A percentile compares a stretch with the other conserved stretches of the same genome.
These are phyloP conservation scores for Pythium guiyangense DNA, from an alignment of 352 stramenopile genomes.

Conservation along the genomic window DNA sequence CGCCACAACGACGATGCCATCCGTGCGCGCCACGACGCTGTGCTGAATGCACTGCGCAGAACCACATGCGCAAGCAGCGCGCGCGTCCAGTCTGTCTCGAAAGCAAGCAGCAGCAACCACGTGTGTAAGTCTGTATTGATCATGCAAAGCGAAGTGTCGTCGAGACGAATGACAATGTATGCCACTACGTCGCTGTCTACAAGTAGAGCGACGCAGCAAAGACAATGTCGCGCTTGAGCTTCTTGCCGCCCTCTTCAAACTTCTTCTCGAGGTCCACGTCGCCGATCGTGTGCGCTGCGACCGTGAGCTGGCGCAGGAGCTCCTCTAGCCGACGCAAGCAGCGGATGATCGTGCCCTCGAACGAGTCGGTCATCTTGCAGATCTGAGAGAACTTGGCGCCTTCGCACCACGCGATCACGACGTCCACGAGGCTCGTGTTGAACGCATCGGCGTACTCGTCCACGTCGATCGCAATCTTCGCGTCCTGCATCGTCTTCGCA, in stretches of 20 bases:
- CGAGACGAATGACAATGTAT: too few relatives aligned
- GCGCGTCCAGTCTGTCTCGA: too few relatives aligned
- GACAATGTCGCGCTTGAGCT: conserved; percentile 99
- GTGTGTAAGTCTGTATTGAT: too few relatives aligned
- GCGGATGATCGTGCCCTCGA: conserved; percentile 99
- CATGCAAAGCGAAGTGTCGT: too few relatives aligned
- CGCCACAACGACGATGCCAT: too few relatives aligned
- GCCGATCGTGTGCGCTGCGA: conserved; percentile 95
- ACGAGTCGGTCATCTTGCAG: conserved; percentile 97
- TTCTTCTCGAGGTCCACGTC: conserved; percentile 97
- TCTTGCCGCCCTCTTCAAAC: conserved; percentile 96
- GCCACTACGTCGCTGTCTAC: conserved; percentile 31
- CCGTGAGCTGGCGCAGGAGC: conserved; percentile 94
- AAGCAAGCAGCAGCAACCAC: too few relatives aligned
- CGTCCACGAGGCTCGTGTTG: conserved; percentile 97
- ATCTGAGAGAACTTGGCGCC: conserved; percentile 99
- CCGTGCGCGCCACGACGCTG: too few relatives aligned
- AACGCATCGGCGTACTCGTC: conserved; percentile 98
- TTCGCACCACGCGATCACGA: conserved; percentile 96
- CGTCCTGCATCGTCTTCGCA: conserved; percentile 88
- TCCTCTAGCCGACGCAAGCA: conserved; percentile 96
- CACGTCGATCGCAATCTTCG: conserved; percentile 93
- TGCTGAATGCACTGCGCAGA: too few relatives aligned
- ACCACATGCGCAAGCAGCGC: too few relatives aligned
- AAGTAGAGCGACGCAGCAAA: conserved; percentile 99